A percentile compares a stretch with the other conserved stretches of the same genome.
Evolutionary conservation across 768 basidiomycete species (phyloP).

Genomic region (Dioszegia crocea): DNA sequence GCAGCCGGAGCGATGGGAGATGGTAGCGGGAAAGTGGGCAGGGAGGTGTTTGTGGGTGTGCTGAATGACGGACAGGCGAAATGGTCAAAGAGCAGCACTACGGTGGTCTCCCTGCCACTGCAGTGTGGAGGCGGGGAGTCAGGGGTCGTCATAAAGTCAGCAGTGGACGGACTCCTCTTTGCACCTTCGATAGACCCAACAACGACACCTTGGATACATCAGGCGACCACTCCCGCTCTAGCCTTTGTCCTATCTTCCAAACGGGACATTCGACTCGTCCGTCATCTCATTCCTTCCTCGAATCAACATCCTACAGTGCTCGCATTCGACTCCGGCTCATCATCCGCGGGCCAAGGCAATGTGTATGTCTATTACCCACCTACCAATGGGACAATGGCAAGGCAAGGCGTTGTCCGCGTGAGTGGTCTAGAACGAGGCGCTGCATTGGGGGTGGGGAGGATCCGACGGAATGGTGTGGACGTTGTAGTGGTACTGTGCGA

Average conservation of each 20-base stretch:
- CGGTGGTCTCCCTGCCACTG: slow-evolving; percentile 34
- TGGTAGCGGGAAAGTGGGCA: slow-evolving; percentile 56
- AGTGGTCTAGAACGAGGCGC: slow-evolving; percentile 68
- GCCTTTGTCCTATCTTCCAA: slow-evolving; percentile 93
- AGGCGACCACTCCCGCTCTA: slow-evolving; percentile 79
- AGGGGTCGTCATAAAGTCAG: slow-evolving; percentile 29
- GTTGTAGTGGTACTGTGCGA: slow-evolving; percentile 67
- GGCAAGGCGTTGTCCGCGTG: slow-evolving; percentile 75
- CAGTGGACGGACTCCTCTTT: slow-evolving; percentile 49
- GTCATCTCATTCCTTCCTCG: slow-evolving; percentile 57
- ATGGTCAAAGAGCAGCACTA: slow-evolving; percentile 59
- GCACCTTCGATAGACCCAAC: slow-evolving; percentile 16
- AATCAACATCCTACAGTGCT: slow-evolving; percentile 52
- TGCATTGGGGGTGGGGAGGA: slow-evolving; percentile 67
- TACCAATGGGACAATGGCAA: slow-evolving; percentile 56
- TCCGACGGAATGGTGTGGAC: slow-evolving; percentile 49
- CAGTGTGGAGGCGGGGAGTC: not conserved
- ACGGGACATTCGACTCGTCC: slow-evolving; percentile 78
- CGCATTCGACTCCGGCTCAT: slow-evolving; percentile 64
- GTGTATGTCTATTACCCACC: slow-evolving; percentile 76
- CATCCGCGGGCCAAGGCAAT: slow-evolving; percentile 67
- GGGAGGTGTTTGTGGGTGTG: slow-evolving; percentile 64
- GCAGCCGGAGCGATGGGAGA: slow-evolving; percentile 20
- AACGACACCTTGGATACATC: slow-evolving; percentile 54
- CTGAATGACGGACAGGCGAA: slow-evolving; percentile 61